Evolutionary conservation across 306 rosid species (phyloP).

Genomic region (Quercus dentata): DNA sequence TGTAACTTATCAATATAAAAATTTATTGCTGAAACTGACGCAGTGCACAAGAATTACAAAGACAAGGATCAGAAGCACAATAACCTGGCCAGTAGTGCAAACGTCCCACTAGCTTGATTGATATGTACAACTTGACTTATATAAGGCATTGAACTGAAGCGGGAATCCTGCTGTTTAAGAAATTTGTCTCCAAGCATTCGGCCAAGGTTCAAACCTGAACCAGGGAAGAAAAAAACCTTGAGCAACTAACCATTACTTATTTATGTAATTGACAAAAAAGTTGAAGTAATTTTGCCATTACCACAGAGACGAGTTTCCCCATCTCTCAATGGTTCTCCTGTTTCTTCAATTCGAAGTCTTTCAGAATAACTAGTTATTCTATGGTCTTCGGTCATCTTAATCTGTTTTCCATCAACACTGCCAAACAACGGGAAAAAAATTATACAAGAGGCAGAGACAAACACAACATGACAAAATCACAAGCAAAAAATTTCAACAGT

Average conservation of each 20-base stretch:
- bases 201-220: slow-evolving; percentile 87
- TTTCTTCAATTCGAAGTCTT: slow-evolving; percentile 68
- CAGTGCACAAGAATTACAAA: slow-evolving; percentile 8
- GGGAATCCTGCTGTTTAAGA: slow-evolving; percentile 90
- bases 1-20: too few species aligned
- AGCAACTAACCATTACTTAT: slow-evolving; percentile 21
- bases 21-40: neutral
- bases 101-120: slow-evolving; percentile 50
- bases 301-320: slow-evolving; percentile 93
- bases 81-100: slow-evolving; percentile 91
- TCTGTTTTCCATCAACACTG: slow-evolving; percentile 73
- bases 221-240: slow-evolving; percentile 22
- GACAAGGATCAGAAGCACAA: slow-evolving; percentile 20
- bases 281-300: slow-evolving; percentile 20
- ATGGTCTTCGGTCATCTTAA: slow-evolving; percentile 92
- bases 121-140: slow-evolving; percentile 71
- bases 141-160: slow-evolving; percentile 91
- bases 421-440: neutral
- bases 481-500: neutral
- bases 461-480: neutral
- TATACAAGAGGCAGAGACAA: neutral
- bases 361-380: slow-evolving; percentile 65
- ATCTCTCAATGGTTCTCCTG: slow-evolving; percentile 80
- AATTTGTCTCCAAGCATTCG: slow-evolving; percentile 99
- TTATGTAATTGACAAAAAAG: slow-evolving; percentile 1